Conservation (phyloP, 805 yeast genomes). For the Scheffersomyces ergatensis region DNA sequence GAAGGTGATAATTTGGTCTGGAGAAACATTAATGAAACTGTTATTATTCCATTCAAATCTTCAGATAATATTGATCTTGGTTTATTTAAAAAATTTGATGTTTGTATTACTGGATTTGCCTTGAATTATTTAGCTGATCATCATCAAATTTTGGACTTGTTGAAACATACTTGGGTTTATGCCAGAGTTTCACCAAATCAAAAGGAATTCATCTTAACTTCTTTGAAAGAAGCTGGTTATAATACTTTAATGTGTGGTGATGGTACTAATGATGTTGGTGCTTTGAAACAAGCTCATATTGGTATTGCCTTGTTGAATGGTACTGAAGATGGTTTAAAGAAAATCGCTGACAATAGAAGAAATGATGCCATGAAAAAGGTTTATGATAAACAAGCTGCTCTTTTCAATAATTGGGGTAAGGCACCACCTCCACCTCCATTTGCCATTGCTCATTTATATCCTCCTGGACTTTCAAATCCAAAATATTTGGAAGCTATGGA, state of each 20-base stretch:
- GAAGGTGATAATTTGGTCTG: conserved; percentile 63
- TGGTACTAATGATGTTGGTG: conserved; percentile 99
- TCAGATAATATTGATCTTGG: conserved; percentile 52
- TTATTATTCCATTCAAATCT: conserved; percentile 64
- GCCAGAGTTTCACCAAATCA: conserved; percentile 97
- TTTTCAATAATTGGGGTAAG: conserved; percentile 78
- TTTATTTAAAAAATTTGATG: conserved; percentile 67
- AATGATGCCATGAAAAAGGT: conserved; percentile 61
- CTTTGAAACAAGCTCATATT: conserved; percentile 95
- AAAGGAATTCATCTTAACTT: conserved; percentile 84
- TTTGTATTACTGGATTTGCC: conserved; percentile 94
- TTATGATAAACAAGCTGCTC: conserved; percentile 79
- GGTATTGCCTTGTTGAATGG: conserved; percentile 98
- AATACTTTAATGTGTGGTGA: conserved; percentile 98
- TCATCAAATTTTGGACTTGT: conserved; percentile 64
- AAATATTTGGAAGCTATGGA: conserved; percentile 83
- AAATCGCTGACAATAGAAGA: conserved; percentile 77
- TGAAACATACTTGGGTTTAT: conserved; percentile 92
- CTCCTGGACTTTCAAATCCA: conserved; percentile 93
- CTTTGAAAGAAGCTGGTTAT: conserved; percentile 85
- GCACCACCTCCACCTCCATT: conserved; percentile 83
- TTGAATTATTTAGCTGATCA: conserved; percentile 64
- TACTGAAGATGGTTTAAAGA: conserved; percentile 89
- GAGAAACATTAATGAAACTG: conserved; percentile 81
- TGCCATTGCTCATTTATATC: conserved; percentile 89